Conservation (phyloP, 805 yeast species). For the Saturnispora ahearnii region DNA sequence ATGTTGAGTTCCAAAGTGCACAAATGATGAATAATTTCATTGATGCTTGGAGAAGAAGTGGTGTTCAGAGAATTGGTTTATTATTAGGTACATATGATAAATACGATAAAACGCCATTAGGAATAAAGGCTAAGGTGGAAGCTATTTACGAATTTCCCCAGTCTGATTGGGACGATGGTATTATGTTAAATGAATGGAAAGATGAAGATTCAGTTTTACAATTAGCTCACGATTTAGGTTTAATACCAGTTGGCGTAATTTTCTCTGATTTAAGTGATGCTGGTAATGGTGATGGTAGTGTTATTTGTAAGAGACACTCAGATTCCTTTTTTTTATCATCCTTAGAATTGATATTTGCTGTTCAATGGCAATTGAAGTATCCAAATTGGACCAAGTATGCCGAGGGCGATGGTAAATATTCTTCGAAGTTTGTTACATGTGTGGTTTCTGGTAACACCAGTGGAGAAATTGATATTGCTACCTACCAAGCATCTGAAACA, state of each 20-base stretch:
- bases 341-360: conserved; percentile 79
- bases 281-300: conserved; percentile 81
- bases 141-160: conserved; percentile 94
- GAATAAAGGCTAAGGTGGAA: conserved; percentile 88
- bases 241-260: conserved; percentile 68
- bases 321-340: conserved; percentile 85
- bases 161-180: conserved; percentile 75
- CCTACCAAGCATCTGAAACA: conserved; percentile 80
- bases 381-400: conserved; percentile 61
- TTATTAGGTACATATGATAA: conserved; percentile 73
- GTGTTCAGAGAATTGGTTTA: conserved; percentile 78
- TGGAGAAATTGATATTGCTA: conserved; percentile 83
- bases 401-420: conserved; percentile 49
- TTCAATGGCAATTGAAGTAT: conserved; percentile 58
- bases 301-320: conserved; percentile 85
- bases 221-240: conserved; percentile 50
- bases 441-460: conserved; percentile 81
- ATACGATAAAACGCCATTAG: conserved; percentile 81
- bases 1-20: conserved; percentile 80
- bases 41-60: conserved; percentile 85
- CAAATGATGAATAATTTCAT: conserved; percentile 72
- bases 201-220: conserved; percentile 44
- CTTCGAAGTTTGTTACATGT: conserved; percentile 91
- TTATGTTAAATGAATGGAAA: conserved; percentile 50
- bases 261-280: conserved; percentile 88